A percentile compares a stretch with the other conserved stretches of the same genome.
These are phyloP conservation scores for Calonectria pauciramosa DNA, from an alignment of 2,329 filamentous ascomycete species.

Conservation along the genomic window DNA sequence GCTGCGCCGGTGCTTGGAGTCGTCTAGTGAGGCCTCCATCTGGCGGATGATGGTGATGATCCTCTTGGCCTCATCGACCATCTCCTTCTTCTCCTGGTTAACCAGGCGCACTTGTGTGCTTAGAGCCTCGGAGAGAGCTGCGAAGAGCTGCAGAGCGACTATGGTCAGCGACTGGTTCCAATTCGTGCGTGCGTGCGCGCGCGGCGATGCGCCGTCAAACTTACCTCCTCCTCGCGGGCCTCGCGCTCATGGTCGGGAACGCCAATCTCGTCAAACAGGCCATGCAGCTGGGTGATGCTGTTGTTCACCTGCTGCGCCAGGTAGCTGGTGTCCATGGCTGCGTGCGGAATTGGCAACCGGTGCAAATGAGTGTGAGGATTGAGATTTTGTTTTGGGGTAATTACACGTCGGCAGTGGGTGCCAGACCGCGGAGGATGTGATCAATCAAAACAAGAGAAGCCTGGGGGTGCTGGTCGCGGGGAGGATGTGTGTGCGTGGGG, in stretches of 20 bases:
- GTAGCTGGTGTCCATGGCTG: slow-evolving; percentile 89
- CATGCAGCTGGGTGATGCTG: slow-evolving; percentile 93
- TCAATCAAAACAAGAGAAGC: slow-evolving; percentile 26
- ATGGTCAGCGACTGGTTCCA: background rate
- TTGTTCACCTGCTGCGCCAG: slow-evolving; percentile 94
- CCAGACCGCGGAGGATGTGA: slow-evolving; percentile 20
- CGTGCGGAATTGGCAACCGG: slow-evolving; percentile 18
- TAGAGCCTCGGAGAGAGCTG: slow-evolving; percentile 90
- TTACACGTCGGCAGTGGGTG: slow-evolving; percentile 19
- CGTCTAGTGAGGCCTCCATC: slow-evolving; percentile 92
- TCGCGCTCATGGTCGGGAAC: slow-evolving; percentile 95
- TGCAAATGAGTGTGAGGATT: slow-evolving; percentile 32
- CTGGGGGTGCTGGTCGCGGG: slow-evolving; percentile 12
- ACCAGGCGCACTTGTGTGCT: slow-evolving; percentile 91
- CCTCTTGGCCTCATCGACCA: slow-evolving; percentile 90
- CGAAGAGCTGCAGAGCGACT: slow-evolving; percentile 77
- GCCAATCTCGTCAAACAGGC: slow-evolving; percentile 97
- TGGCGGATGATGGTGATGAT: slow-evolving; percentile 90
- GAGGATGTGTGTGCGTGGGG: slow-evolving; percentile 11
- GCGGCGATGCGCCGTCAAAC: slow-evolving; percentile 38
- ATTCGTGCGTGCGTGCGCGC: background rate
- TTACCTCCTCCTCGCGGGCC: slow-evolving; percentile 87
- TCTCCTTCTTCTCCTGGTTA: slow-evolving; percentile 87
- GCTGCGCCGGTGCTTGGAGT: slow-evolving; percentile 74
- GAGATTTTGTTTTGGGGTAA: slow-evolving; percentile 21